Conservation (phyloP, 2,329 filamentous ascomycete genomes). For the Hypocreales sp. region DNA sequence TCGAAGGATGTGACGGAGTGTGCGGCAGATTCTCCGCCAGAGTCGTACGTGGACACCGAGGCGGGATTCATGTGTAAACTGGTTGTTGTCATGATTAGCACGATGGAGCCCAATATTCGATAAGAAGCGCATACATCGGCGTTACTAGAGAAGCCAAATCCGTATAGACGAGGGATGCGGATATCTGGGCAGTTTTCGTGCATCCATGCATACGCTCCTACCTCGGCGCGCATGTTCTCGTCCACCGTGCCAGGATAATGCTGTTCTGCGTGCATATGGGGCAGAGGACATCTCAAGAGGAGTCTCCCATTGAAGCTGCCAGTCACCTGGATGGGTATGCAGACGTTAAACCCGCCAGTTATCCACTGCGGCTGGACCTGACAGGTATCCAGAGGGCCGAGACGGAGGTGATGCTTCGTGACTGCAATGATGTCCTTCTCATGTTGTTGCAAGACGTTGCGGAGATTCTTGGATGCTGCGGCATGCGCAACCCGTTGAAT, state of each 20-base stretch:
- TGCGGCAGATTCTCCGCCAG: not conserved
- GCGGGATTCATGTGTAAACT: slow-evolving; percentile 1
- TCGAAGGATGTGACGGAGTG: not conserved
- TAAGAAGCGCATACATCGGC: not conserved
- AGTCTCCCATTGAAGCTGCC: slow-evolving; percentile 1
- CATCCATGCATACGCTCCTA: slow-evolving; percentile 2
- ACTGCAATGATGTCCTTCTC: slow-evolving; percentile 1
- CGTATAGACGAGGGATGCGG: slow-evolving; percentile 6
- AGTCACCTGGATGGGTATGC: slow-evolving; percentile 1
- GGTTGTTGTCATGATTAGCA: not conserved
- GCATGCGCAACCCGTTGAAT: not conserved
- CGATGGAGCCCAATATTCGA: not conserved
- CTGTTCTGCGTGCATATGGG: slow-evolving; percentile 1
- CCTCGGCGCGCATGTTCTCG: slow-evolving; percentile 1
- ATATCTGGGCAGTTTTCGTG: slow-evolving; percentile 4
- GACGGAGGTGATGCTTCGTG: slow-evolving; percentile 1
- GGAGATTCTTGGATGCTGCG: not conserved
- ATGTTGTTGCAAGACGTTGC: not conserved
- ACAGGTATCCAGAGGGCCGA: not conserved
- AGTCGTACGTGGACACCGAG: not conserved
- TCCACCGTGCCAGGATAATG: slow-evolving; percentile 1
- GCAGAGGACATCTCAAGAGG: slow-evolving; percentile 1
- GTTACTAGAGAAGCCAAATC: slow-evolving; percentile 3
- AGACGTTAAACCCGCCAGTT: slow-evolving; percentile 1
- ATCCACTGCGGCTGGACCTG: not conserved